phyloP scores from a whole-genome alignment of 2,329 filamentous ascomycete species.

The Phaeosphaeriaceae sp. region DNA sequence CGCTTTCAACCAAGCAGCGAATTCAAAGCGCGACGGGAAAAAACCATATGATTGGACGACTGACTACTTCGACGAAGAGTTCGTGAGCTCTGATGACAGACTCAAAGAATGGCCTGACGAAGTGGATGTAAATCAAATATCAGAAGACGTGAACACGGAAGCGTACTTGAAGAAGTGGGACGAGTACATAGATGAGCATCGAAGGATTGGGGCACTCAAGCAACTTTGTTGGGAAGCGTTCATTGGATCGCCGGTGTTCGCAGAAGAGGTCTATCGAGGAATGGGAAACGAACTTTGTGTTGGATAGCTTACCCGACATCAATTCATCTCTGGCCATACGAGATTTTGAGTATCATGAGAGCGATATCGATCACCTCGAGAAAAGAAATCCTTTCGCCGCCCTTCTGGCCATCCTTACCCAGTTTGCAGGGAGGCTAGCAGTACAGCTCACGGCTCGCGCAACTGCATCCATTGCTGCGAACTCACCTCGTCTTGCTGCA shows the following conservation, averaged over 20 bases:
- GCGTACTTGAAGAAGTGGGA: conserved; percentile 12
- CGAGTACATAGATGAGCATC: conserved; percentile 1
- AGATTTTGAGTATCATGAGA: background rate
- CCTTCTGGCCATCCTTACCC: conserved; percentile 1
- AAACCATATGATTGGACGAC: conserved; percentile 12
- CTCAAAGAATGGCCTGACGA: conserved; percentile 9
- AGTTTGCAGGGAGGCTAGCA: conserved; percentile 4
- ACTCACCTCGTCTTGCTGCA: background rate
- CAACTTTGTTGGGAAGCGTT: conserved; percentile 6
- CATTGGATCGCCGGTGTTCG: conserved; percentile 4
- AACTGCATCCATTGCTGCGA: conserved; percentile 3
- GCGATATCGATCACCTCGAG: background rate
- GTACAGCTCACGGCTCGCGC: conserved; percentile 5
- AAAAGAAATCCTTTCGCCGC: conserved; percentile 8
- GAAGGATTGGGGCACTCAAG: conserved; percentile 2
- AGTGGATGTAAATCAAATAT: conserved; percentile 6
- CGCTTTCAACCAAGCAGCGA: background rate
- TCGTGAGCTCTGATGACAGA: conserved; percentile 8
- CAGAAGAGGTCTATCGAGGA: conserved; percentile 4
- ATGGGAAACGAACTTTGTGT: background rate
- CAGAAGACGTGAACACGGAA: conserved; percentile 4
- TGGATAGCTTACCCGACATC: background rate
- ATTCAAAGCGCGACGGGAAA: conserved; percentile 7
- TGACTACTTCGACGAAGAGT: conserved; percentile 11
- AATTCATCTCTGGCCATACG: background rate